Evolutionary conservation across 768 basidiomycete genomes (phyloP).

Genomic region (Hysterangium stoloniferum): DNA sequence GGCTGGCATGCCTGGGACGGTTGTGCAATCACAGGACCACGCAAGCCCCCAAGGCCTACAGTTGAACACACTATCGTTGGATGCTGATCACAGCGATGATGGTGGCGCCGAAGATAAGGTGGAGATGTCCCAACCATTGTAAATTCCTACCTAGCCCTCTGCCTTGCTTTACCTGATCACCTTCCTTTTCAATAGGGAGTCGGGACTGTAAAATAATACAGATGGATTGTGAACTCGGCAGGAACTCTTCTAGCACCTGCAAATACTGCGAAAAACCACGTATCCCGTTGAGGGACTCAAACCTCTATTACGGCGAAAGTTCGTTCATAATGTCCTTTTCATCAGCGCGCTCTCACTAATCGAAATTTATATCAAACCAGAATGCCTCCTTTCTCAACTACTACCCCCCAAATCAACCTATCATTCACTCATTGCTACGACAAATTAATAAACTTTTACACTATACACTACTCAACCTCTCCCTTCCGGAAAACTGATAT

Average conservation of each 20-base stretch:
- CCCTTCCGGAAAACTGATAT: background rate
- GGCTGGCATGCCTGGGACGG: background rate
- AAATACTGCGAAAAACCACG: slow-evolving; percentile 67
- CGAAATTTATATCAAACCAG: slow-evolving; percentile 57
- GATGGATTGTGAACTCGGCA: slow-evolving; percentile 86
- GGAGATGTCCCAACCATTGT: background rate
- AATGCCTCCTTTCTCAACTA: slow-evolving; percentile 78
- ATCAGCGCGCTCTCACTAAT: slow-evolving; percentile 6
- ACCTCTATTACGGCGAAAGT: slow-evolving; percentile 75
- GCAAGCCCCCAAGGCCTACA: background rate
- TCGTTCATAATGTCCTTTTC: slow-evolving; percentile 30
- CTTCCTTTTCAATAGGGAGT: slow-evolving; percentile 46
- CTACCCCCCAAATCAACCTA: slow-evolving; percentile 81
- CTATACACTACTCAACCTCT: slow-evolving; percentile 1
- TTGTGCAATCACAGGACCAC: background rate
- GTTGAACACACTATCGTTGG: background rate
- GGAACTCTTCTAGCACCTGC: slow-evolving; percentile 66
- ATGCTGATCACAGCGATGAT: background rate
- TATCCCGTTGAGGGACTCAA: slow-evolving; percentile 83
- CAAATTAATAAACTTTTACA: slow-evolving; percentile 39
- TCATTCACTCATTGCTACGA: slow-evolving; percentile 79
- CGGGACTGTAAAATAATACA: slow-evolving; percentile 84
- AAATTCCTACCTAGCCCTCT: background rate
- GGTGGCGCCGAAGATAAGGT: background rate
- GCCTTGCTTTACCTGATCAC: background rate